Evolutionary conservation across 768 basidiomycete species (phyloP), one percentile per base, ranked within the genome.

Genomic region (Tubosaeta brunneosetosa): DNA sequence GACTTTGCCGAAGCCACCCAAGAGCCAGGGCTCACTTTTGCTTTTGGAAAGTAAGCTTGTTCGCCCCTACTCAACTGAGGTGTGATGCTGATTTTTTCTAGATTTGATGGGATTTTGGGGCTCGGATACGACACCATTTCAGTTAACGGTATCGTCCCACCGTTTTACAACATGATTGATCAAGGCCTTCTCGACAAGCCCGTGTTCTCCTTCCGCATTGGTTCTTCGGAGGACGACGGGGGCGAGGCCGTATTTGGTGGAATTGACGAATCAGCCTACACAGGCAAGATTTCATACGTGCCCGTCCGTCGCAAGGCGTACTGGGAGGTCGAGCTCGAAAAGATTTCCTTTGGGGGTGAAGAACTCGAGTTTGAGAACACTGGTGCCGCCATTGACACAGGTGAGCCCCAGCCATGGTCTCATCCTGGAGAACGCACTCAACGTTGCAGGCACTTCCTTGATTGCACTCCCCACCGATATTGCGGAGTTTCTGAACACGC

Each of bases 21-120:
- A 71, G 95, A 98, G 67, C 97, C 97, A 19, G 97, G 97, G 42
- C 84, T 99, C 45, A 86, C 94, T 6, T 99, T 99, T 67, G 95
- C 97, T 26, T 97, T 95, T 59, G 93, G 92, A 66, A 93, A 88
- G 88, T 92, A 61, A 64, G 88, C 75, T 12, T 19, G 22, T 44
- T 40, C 13, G 37, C 17, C 47, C 8, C 37, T 33, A 31, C 17
- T 31, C 44, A 19, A 6, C 2, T 9, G 26, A 19, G 19, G 5
- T 3, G 22, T 50, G 8, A 13, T 19, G 44, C 16, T 57, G 1
- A 57, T 40, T 19, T 19, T 13, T 19, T 29, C 59, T 29, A 94
- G 92, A 74, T 95, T 95, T 60, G 94, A 98, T 66, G 95, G 94
- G 50, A 94, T 97, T 58, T 74, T 95, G 32, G 97, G 95, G 55